Conservation (phyloP, 257 asterid genomes). For the Penstemon barbatus region DNA sequence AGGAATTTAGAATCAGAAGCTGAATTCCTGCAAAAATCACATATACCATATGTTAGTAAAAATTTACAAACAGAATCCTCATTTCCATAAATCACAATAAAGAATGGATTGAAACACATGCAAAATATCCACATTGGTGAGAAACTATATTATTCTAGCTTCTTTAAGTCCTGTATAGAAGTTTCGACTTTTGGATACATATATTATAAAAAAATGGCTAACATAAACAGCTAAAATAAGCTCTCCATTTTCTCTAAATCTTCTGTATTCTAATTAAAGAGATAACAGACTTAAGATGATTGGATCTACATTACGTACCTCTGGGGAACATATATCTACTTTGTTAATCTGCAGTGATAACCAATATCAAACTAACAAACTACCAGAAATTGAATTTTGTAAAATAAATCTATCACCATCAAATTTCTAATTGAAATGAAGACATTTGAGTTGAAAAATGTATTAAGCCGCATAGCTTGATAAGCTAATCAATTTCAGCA, state of each 20-base stretch:
- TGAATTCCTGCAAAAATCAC: slow-evolving; percentile 26
- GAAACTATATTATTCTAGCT: background rate
- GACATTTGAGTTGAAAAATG: background rate
- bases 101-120: background rate
- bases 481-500: slow-evolving; percentile 10
- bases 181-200: background rate
- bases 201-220: background rate
- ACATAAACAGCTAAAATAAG: background rate
- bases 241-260: background rate
- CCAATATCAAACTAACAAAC: background rate
- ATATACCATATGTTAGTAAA: slow-evolving; percentile 8
- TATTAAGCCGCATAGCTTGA: background rate
- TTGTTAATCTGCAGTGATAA: background rate
- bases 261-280: background rate
- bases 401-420: background rate
- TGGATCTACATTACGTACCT: background rate
- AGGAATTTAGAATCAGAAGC: slow-evolving; percentile 9
- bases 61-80: background rate
- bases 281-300: background rate
- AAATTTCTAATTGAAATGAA: background rate
- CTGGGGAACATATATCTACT: background rate
- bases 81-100: background rate
- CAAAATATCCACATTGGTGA: background rate
- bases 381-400: background rate
- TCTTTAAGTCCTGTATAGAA: background rate